These are phyloP conservation scores for Phytopythium helicoides DNA, from an alignment of 352 stramenopile species.

Conservation along the genomic window DNA sequence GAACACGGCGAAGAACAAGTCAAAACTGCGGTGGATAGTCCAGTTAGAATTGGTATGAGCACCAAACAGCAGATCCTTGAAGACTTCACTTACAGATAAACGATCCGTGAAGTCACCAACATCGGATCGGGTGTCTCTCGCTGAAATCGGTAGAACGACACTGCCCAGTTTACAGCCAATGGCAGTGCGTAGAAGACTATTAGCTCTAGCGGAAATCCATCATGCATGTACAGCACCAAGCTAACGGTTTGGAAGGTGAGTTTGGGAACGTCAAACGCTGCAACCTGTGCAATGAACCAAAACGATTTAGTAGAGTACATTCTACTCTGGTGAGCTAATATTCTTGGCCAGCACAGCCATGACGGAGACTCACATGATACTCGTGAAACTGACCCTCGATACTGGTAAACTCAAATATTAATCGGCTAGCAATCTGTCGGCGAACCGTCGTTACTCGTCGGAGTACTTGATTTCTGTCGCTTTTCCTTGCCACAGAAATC, in stretches of 20 bases:
- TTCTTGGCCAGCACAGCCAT: neutral
- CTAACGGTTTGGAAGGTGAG: constrained; percentile 40
- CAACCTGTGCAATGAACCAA: constrained; percentile 16
- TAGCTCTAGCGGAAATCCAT: constrained; percentile 36
- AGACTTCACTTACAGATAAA: constrained; percentile 38
- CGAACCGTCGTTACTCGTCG: neutral
- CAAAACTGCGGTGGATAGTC: too few species aligned
- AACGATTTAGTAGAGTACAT: too few species aligned
- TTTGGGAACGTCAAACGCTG: constrained; percentile 33
- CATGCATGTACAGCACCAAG: constrained; percentile 28
- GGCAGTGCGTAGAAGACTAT: constrained; percentile 36
- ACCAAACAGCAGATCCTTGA: too few species aligned
- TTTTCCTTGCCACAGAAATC: neutral
- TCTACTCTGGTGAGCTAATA: neutral
- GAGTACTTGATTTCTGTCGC: too few species aligned
- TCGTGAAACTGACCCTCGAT: constrained; percentile 36
- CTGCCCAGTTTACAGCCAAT: constrained; percentile 37
- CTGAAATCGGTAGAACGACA: constrained; percentile 53
- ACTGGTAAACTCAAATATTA: constrained; percentile 26
- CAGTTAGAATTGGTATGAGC: too few species aligned
- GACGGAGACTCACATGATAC: constrained; percentile 28
- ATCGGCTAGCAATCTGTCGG: constrained; percentile 14
- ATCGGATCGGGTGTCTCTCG: constrained; percentile 25
- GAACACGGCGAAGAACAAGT: constrained; percentile 56
- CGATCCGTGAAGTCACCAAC: constrained; percentile 27